These are phyloP conservation scores for Fusarium transvaalense DNA, from an alignment of 2,329 filamentous ascomycete genomes.

Conservation along the genomic window DNA sequence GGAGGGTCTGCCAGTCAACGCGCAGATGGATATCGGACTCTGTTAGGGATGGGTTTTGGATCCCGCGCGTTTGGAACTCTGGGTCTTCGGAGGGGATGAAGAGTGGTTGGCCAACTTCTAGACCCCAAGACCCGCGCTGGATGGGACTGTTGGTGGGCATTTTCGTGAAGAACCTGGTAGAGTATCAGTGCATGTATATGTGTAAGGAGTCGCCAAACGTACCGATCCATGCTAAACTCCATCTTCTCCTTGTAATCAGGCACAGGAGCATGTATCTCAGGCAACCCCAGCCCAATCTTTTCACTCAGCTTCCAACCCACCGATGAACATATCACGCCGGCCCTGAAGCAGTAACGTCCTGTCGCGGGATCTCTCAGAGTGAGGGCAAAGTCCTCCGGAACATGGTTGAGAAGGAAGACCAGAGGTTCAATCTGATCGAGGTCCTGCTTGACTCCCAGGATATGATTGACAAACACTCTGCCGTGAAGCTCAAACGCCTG, in stretches of 20 bases:
- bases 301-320: constrained; percentile 82
- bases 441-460: constrained; percentile 72
- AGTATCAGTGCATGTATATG: background rate
- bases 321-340: constrained; percentile 81
- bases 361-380: constrained; percentile 77
- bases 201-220: constrained; percentile 40
- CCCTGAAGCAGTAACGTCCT: constrained; percentile 80
- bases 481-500: constrained; percentile 75
- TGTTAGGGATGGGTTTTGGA: constrained; percentile 68
- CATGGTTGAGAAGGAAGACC: constrained; percentile 77
- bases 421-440: constrained; percentile 74
- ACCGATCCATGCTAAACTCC: constrained; percentile 88
- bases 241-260: constrained; percentile 91
- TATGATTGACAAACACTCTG: constrained; percentile 73
- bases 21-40: constrained; percentile 74
- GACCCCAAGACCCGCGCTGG: constrained; percentile 85
- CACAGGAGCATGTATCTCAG: constrained; percentile 78
- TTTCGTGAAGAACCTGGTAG: constrained; percentile 79
- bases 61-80: constrained; percentile 69
- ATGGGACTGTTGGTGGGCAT: constrained; percentile 81
- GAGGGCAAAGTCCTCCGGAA: constrained; percentile 87
- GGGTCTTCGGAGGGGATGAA: constrained; percentile 79
- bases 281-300: constrained; percentile 78
- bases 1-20: constrained; percentile 90
- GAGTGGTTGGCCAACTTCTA: constrained; percentile 80